Base-by-base conservation (phyloP, 768 basidiomycete genomes). In the Lactifluus echinatus region DNA sequence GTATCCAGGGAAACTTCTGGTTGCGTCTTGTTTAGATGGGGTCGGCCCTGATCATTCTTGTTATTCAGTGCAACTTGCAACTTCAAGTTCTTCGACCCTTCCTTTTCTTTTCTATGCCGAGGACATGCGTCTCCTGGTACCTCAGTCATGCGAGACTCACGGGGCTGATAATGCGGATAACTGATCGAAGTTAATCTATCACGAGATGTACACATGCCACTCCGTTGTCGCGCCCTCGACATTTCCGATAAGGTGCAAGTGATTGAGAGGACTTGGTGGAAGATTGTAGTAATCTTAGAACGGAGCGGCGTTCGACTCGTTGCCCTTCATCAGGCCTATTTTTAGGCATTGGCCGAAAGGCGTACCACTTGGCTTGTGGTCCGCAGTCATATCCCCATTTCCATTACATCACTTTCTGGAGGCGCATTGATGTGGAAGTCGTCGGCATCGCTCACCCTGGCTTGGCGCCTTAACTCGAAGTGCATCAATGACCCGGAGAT, bases 161-260 rank as follows among this genome's bases (percentile, higher is more conserved):
- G 23, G 21, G 33, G 19, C 10, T 49, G 31, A 34, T 19, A 31
- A 6, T 11, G 11, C n/a, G 14, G 29, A 11, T 14, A 8, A 29
- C 11, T 23, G 7, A 5, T 12, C 14, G 48, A 21, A 24, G 17
- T 17, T 6, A 23, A 36, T 36, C 6, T 24, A 5, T 42, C 8
- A 23, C 29, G 2, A 33, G 31, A 53, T 53, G n/a, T n/a, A n/a
- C n/a, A n/a, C n/a, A 21, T 31, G 52, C 51, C 51, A 53, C 51
- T 51, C 21, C 33, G 42, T 23, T 4, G 31, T n/a, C 23, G n/a
- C 14, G 21, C 23, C n/a, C 21, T 4, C 39, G 28, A 42, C 42
- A 8, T 44, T 53, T 31, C 34, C 42, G n/a, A 29, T 15, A 23
- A 4, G 37, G 28, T 12, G n/a, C 4, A 33, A 23, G 23, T 1